Base-by-base conservation (phyloP, 2,329 filamentous ascomycete genomes). In the Nemania sp. region DNA sequence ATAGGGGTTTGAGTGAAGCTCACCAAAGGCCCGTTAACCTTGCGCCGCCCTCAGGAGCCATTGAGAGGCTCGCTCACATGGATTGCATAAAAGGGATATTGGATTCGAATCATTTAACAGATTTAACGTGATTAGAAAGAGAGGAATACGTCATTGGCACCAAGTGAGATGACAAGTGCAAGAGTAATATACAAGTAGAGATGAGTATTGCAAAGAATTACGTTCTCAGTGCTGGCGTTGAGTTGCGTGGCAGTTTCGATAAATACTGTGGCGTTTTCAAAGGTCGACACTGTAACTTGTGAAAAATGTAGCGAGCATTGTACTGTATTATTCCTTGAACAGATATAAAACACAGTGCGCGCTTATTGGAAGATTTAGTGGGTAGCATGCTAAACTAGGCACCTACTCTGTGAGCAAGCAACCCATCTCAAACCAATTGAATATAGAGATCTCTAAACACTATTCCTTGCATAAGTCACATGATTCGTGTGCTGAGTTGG, bases 21-120 rank as follows among this genome's bases (percentile, higher is more conserved):
- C 70, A 82, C 80, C 79, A 81, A 67, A 81, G 67, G 61, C 78
- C 76, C 57, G 79, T 77, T 67, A 81, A 71, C 66, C 78, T 77
- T 63, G 77, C 69, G 63, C 76, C 75, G 47, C 74, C 75, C 73
- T 78, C 74, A 70, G 74, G 74, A 71, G 77, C 74, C 76, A 79
- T 79, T 64, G 62, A 57, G 54, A 43, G 47, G 32, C 55, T 38
- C 15, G 38, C 52, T 47, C 49, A n/a, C 41, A 63, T 49, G 8
- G 43, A 35, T 45, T 13, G 41, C 11, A 15, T 2, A 26, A 32
- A 7, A 61, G 32, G 22, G 2, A 13, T 15, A 22, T 7, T 49
- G 45, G 27, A 53, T 58, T 62, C 2, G 56, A 43, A 13, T 32
- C 41, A 22, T 43, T 7, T n/a, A 7, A 3, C 13, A 35, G 24